These are phyloP conservation scores for Naganishia friedmannii DNA, from an alignment of 768 basidiomycete genomes.

Conservation along the genomic window DNA sequence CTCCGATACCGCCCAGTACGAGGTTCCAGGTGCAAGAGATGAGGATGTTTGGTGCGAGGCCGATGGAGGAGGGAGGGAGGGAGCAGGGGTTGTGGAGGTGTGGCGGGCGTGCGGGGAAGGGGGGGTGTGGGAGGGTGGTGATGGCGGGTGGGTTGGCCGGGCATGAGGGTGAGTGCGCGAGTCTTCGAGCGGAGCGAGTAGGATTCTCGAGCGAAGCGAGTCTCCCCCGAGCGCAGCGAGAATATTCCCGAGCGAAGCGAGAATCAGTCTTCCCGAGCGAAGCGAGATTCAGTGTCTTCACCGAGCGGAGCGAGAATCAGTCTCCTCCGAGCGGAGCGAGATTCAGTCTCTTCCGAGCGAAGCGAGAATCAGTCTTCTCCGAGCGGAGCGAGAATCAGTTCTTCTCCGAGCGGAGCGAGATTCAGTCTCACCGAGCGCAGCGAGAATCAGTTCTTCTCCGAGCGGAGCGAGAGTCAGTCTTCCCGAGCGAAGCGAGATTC, in stretches of 20 bases:
- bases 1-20: not conserved
- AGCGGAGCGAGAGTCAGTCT: not conserved
- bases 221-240: not conserved
- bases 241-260: too few relatives aligned
- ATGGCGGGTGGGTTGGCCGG: not conserved
- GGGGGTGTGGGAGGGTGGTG: conserved; percentile 7
- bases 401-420: not conserved
- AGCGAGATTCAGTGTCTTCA: too few relatives aligned
- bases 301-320: not conserved
- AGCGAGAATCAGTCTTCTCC: too few relatives aligned
- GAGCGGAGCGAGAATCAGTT: too few relatives aligned
- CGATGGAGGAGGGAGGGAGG: conserved; percentile 9
- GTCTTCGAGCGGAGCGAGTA: not conserved
- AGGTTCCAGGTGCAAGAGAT: not conserved
- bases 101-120: too few relatives aligned
- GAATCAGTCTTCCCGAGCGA: too few relatives aligned
- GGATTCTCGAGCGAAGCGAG: not conserved
- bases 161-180: conserved; percentile 8
- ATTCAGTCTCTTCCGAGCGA: too few relatives aligned
- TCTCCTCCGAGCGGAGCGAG: not conserved
- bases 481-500: too few relatives aligned
- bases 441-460: not conserved
- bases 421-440: too few relatives aligned
- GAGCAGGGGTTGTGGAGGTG: not conserved
- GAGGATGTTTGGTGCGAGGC: conserved; percentile 10